These are phyloP conservation scores for Vitis hybrid DNA, from an alignment of 177 flowering plant genomes.

Conservation along the genomic window DNA sequence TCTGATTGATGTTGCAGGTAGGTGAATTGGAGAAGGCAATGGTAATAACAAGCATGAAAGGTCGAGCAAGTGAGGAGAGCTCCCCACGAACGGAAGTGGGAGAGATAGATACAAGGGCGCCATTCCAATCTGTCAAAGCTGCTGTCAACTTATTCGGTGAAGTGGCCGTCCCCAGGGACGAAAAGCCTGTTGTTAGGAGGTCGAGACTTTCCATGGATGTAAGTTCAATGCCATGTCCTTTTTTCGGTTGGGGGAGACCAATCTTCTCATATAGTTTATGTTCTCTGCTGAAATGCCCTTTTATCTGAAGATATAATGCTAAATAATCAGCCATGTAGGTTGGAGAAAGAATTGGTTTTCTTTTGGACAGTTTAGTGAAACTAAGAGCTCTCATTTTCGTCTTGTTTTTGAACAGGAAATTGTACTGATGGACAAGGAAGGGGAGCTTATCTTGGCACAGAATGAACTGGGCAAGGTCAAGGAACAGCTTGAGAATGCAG, in stretches of 20 bases:
- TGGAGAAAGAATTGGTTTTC: no score
- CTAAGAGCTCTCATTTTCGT: not conserved
- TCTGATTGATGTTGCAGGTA: slow-evolving; percentile 1
- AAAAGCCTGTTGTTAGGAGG: slow-evolving; percentile 26
- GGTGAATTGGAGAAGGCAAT: no score
- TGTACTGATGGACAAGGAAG: slow-evolving; percentile 50
- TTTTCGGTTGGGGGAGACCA: not conserved
- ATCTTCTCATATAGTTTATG: no score
- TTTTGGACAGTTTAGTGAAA: not conserved
- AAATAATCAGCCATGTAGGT: no score
- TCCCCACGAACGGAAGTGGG: slow-evolving; percentile 50
- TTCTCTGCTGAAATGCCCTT: no score
- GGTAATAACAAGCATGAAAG: not conserved
- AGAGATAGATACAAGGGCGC: slow-evolving; percentile 71
- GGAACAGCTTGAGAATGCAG: slow-evolving; percentile 38
- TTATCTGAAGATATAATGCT: no score
- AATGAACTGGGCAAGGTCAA: slow-evolving; percentile 41
- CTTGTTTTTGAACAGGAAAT: slow-evolving; percentile 20
- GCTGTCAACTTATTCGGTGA: slow-evolving; percentile 68
- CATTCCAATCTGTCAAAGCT: slow-evolving; percentile 67
- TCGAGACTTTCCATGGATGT: slow-evolving; percentile 45
- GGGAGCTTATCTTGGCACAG: slow-evolving; percentile 51
- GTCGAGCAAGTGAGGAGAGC: not conserved
- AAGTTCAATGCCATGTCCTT: not conserved
- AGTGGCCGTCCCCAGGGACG: slow-evolving; percentile 18